Conservation (phyloP, 1,284 basidiomycete species). For the Trichosporon coremiiforme region DNA sequence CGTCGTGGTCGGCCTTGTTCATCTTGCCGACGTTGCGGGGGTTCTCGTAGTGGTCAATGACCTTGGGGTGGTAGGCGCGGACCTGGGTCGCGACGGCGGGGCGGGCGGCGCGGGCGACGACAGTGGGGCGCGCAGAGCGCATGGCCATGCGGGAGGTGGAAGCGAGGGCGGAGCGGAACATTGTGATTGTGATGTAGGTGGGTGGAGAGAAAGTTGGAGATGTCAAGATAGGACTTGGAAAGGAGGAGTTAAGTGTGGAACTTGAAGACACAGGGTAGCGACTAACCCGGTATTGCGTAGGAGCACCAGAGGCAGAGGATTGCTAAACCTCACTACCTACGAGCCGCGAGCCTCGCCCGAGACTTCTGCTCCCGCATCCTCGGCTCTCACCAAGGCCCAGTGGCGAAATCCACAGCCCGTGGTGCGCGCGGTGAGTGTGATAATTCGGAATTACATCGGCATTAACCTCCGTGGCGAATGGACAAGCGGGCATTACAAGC, state of each 20-base stretch:
- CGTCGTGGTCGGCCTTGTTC: constrained; percentile 40
- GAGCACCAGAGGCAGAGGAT: background rate
- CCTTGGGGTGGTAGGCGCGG: constrained; percentile 85
- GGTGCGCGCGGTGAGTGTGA: background rate
- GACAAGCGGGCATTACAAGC: background rate
- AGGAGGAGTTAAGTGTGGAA: background rate
- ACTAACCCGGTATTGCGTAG: constrained; percentile 17
- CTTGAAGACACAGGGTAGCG: background rate
- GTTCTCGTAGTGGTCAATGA: constrained; percentile 93
- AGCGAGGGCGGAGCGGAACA: constrained; percentile 42
- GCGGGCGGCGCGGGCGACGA: constrained; percentile 29
- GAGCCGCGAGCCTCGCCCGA: no score
- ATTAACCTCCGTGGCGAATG: constrained; percentile 13
- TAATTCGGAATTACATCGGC: constrained; percentile 11
- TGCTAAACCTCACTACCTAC: no score
- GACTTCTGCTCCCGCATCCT: background rate
- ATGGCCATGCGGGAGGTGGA: constrained; percentile 34
- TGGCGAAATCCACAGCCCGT: background rate
- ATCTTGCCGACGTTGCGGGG: constrained; percentile 79
- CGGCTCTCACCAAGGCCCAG: background rate
- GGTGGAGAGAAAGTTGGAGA: constrained; percentile 19
- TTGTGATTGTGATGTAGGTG: constrained; percentile 20
- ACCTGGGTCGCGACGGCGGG: constrained; percentile 30
- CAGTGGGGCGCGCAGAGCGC: constrained; percentile 30
- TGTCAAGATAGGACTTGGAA: background rate